These are phyloP conservation scores for Musa beccarii DNA, from an alignment of 176 grass and related monocot species.

Conservation along the genomic window DNA sequence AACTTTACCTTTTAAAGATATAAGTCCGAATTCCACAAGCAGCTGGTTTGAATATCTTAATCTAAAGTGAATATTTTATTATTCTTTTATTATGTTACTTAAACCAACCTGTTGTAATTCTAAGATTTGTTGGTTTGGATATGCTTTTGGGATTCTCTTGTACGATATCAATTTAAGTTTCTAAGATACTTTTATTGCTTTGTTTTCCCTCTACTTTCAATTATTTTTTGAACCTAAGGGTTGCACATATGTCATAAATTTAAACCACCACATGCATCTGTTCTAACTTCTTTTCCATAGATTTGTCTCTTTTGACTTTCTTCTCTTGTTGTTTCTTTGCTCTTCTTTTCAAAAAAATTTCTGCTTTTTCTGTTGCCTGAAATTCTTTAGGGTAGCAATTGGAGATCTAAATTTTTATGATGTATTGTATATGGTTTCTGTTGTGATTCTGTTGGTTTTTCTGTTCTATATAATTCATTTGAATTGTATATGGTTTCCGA, in stretches of 20 bases:
- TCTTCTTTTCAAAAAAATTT: not conserved
- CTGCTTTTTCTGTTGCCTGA: not conserved
- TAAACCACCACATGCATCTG: not conserved
- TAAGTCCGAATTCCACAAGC: no score
- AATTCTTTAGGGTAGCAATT: not conserved
- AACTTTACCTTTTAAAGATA: no score
- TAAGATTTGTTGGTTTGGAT: not conserved
- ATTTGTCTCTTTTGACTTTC: not conserved
- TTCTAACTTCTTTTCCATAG: not conserved
- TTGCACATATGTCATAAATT: not conserved
- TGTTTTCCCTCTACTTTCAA: no score
- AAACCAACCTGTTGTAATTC: not conserved
- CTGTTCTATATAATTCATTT: conserved; percentile 2
- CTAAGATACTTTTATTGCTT: not conserved
- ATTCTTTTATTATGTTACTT: not conserved
- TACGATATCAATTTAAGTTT: not conserved
- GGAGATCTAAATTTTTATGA: not conserved
- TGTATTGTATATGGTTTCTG: not conserved
- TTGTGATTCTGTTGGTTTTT: not conserved
- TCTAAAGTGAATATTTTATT: no score
- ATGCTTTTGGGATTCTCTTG: not conserved
- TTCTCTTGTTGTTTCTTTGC: not conserved
- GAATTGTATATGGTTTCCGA: not conserved
- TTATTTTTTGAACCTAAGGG: not conserved
- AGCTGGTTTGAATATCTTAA: no score